phyloP scores from a whole-genome alignment of 1,139 yeast species.

The Saccharomyces hybrid region DNA sequence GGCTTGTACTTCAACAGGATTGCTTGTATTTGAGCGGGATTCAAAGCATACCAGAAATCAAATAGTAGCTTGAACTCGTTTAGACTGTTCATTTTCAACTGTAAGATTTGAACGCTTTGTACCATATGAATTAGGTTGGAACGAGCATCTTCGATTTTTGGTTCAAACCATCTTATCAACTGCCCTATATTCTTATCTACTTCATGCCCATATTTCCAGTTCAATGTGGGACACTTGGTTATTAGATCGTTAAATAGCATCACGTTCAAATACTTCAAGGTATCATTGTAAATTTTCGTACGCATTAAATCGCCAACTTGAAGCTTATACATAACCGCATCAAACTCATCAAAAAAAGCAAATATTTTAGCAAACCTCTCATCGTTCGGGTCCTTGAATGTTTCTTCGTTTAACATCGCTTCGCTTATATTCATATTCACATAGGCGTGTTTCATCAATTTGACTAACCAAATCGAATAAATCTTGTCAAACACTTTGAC shows the following conservation, averaged over 20 bases:
- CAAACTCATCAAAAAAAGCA: not conserved
- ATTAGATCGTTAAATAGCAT: not conserved
- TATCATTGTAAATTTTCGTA: not conserved
- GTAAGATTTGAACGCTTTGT: conserved; percentile 88
- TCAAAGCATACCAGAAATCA: conserved; percentile 89
- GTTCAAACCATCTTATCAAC: not conserved
- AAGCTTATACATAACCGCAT: not conserved
- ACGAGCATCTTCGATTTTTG: conserved; percentile 52
- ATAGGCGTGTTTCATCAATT: not conserved
- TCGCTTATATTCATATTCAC: not conserved
- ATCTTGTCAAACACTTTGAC: not conserved
- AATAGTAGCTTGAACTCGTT: conserved; percentile 87
- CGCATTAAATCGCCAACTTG: not conserved
- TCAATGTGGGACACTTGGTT: not conserved
- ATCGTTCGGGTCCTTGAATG: not conserved
- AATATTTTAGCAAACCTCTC: not conserved
- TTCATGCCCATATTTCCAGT: not conserved
- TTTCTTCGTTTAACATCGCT: not conserved
- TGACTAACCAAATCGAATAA: not conserved
- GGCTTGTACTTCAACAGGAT: conserved; percentile 78
- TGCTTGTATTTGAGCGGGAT: conserved; percentile 87
- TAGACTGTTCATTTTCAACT: conserved; percentile 76
- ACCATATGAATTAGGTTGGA: conserved; percentile 74
- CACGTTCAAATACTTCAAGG: not conserved
- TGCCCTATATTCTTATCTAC: not conserved